A percentile compares a stretch with the other conserved stretches of the same genome.
Conservation (phyloP, 2,329 filamentous ascomycete species). For the Calonectria leucothoes region DNA sequence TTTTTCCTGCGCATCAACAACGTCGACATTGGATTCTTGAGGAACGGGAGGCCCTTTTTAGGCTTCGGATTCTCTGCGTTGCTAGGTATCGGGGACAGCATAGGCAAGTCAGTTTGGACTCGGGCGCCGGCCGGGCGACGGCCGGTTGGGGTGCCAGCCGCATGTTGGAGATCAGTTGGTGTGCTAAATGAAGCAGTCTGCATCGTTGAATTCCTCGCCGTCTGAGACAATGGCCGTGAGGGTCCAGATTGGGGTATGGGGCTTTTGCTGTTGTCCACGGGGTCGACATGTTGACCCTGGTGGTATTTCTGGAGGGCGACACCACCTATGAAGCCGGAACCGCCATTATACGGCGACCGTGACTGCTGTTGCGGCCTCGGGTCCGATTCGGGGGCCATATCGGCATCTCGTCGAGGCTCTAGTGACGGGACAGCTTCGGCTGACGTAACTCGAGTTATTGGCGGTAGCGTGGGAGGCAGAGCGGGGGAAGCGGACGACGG, state of each 20-base stretch:
- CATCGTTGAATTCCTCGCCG: constrained; percentile 46
- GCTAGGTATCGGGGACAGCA: constrained; percentile 43
- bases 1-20: constrained; percentile 68
- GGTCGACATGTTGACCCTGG: constrained; percentile 47
- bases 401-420: constrained; percentile 40
- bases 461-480: constrained; percentile 61
- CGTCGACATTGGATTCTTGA: constrained; percentile 71
- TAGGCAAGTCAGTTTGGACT: constrained; percentile 52
- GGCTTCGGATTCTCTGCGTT: constrained; percentile 56
- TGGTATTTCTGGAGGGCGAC: constrained; percentile 64
- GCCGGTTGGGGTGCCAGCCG: constrained; percentile 44
- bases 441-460: constrained; percentile 62
- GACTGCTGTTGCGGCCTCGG: constrained; percentile 41
- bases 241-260: constrained; percentile 42
- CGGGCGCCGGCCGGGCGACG: constrained; percentile 58
- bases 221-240: constrained; percentile 39
- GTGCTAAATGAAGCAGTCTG: constrained; percentile 56
- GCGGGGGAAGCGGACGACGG: constrained; percentile 50
- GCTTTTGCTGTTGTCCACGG: constrained; percentile 30
- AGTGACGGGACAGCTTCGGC: constrained; percentile 46
- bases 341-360: constrained; percentile 49
- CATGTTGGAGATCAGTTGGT: constrained; percentile 60
- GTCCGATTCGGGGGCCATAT: constrained; percentile 35
- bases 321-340: constrained; percentile 66
- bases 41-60: constrained; percentile 67